Conservation (phyloP, 2,329 filamentous ascomycete genomes). For the Pseudopyricularia javanii region DNA sequence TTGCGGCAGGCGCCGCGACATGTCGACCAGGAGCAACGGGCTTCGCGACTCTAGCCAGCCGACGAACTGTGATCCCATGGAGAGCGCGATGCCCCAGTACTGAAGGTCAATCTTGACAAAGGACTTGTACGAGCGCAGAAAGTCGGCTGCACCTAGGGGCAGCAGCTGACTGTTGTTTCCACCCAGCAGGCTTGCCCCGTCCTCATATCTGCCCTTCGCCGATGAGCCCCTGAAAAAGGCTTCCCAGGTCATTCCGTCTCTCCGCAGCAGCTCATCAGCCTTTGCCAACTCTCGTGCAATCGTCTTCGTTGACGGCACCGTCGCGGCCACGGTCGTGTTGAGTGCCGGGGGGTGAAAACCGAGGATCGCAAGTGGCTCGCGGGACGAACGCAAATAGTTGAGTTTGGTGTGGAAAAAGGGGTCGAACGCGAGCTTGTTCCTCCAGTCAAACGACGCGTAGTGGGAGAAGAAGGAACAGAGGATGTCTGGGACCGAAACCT, state of each 20-base stretch:
- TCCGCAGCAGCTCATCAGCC: conserved; percentile 27
- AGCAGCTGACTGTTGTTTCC: not conserved
- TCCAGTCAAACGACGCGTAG: conserved; percentile 51
- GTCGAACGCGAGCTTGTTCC: conserved; percentile 40
- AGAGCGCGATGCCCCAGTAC: conserved; percentile 49
- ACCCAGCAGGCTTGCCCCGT: not conserved
- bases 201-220: not conserved
- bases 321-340: conserved; percentile 45
- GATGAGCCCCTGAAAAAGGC: conserved; percentile 18
- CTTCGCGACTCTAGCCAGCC: conserved; percentile 54
- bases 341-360: conserved; percentile 49
- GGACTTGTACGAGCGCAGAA: conserved; percentile 36
- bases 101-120: conserved; percentile 51
- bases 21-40: conserved; percentile 43
- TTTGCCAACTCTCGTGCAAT: conserved; percentile 37
- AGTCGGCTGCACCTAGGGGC: conserved; percentile 25
- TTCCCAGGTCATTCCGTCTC: conserved; percentile 26
- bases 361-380: conserved; percentile 51
- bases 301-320: conserved; percentile 35
- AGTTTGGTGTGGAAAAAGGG: conserved; percentile 42
- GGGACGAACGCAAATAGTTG: conserved; percentile 38
- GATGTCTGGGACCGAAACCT: conserved; percentile 32
- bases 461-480: conserved; percentile 49
- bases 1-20: conserved; percentile 37
- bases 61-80: conserved; percentile 41